Base-by-base conservation (phyloP, 106 monocot species). In the Dendrobium nobile region DNA sequence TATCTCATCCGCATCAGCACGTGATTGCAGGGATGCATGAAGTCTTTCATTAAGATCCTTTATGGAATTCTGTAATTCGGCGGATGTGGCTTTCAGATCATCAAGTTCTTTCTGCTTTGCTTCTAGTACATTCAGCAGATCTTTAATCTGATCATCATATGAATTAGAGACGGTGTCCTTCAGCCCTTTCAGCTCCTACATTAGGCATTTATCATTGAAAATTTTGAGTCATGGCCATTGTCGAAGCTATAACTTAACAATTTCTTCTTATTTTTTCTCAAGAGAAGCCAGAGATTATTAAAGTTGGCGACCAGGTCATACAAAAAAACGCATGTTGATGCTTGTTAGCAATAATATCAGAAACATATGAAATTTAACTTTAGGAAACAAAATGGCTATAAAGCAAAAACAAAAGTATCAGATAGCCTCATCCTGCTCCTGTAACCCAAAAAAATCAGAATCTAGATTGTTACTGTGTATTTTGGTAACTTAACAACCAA, bases 21-120 rank as follows among this genome's bases (percentile, higher is more conserved):
- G 87, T 79, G 93, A 99, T 84, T 99, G 98, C 86, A 84, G 88
- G 37, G 84, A 95, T 78, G 89, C 88, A 78, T 68, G 44, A 75
- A 91, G 89, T 80, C 92, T 95, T 85, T 99, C 98, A 77, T 87
- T 88, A 41, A 99, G 86, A 89, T 99, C 95, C 81, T 99, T 92
- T 77, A 87, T 75, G 4, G 87, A 90, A 68, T 72, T 82, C 45
- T 77, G 86, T 74, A 83, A 65, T 75, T 88, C 86, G 24, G 78
- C 73, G 51, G 81, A 93, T 37, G 58, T 28, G 40, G 87, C 65
- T 42, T 41, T 87, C 4, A 83, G 47, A 58, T 82, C 80, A 86
- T 86, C 85, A 41, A 93, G 58, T 84, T 95, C 89, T 67, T 91
- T 85, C 42, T 95, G 82, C 73, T 90, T 95, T 33, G 82, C 65